Percentiles rank a stretch among this genome's conserved stretches.
phyloP scores from a whole-genome alignment of 2,329 filamentous ascomycete genomes.

The Cladophialophora yegresii region DNA sequence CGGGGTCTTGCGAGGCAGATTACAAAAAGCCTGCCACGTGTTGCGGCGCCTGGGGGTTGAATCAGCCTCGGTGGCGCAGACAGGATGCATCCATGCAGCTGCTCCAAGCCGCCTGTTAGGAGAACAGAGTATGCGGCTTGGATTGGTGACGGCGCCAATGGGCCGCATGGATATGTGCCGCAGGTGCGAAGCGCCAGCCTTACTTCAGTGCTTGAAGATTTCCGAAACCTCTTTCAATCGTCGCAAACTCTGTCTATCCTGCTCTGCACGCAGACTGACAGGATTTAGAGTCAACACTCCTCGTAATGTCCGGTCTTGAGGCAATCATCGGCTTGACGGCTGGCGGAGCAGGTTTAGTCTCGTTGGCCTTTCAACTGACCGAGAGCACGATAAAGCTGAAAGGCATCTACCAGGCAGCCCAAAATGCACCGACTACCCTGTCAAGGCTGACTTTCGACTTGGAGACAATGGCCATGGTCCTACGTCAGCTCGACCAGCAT shows the following conservation, averaged over 20 bases:
- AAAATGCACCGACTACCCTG: conserved; percentile 2
- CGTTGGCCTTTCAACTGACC: conserved; percentile 5
- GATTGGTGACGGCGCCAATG: no score
- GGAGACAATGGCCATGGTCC: conserved; percentile 9
- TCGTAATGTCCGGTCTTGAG: conserved; percentile 10
- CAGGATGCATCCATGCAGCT: neutral
- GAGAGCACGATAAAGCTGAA: conserved; percentile 10
- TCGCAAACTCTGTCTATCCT: neutral
- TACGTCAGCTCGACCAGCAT: conserved; percentile 6
- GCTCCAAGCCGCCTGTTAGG: neutral
- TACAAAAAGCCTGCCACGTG: neutral
- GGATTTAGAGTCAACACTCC: neutral
- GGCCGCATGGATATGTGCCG: neutral
- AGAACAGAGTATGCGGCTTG: neutral
- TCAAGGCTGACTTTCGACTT: neutral
- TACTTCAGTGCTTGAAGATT: neutral
- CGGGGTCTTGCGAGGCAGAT: neutral
- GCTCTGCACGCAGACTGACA: neutral
- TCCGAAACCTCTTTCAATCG: neutral
- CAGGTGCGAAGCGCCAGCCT: neutral
- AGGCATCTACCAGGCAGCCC: conserved; percentile 5
- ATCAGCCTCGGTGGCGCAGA: neutral
- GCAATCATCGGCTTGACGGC: conserved; percentile 5
- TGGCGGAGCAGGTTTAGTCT: conserved; percentile 9
- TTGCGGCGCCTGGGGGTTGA: neutral